Conservation (phyloP, 345 rosid species). For the Linum lewisii region DNA sequence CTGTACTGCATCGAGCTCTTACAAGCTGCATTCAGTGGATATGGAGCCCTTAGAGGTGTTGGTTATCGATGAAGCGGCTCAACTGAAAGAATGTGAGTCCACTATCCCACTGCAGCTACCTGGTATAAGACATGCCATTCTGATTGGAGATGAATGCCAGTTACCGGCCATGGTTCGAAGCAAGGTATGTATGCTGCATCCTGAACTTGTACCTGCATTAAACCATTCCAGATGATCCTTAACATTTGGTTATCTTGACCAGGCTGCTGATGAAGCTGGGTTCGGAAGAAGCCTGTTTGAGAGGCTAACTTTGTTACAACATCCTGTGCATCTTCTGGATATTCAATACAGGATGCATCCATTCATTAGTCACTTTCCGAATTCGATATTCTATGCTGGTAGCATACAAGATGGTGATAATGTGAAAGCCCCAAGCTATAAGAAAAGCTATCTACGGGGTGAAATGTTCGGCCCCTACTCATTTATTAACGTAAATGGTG, state of each 20-base stretch:
- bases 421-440: slow-evolving; percentile 11
- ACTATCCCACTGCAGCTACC: slow-evolving; percentile 35
- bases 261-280: slow-evolving; percentile 17
- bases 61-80: slow-evolving; percentile 49
- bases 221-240: no score
- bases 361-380: slow-evolving; percentile 23
- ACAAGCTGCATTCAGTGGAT: slow-evolving; percentile 18
- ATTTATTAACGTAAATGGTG: slow-evolving; percentile 33
- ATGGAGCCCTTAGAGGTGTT: slow-evolving; percentile 18
- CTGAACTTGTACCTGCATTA: not conserved
- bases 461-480: slow-evolving; percentile 42
- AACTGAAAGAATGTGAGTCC: slow-evolving; percentile 50
- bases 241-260: not conserved
- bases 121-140: slow-evolving; percentile 32
- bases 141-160: slow-evolving; percentile 41
- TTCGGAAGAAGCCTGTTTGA: slow-evolving; percentile 27
- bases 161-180: slow-evolving; percentile 44
- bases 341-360: slow-evolving; percentile 32
- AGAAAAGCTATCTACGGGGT: slow-evolving; percentile 23
- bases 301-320: slow-evolving; percentile 15
- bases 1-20: slow-evolving; percentile 40
- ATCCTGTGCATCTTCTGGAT: slow-evolving; percentile 19
- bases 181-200: slow-evolving; percentile 13
- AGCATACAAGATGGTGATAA: slow-evolving; percentile 14
- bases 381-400: slow-evolving; percentile 16